Base-by-base conservation (phyloP, 1,139 yeast species). In the Taphrina wiesneri region DNA sequence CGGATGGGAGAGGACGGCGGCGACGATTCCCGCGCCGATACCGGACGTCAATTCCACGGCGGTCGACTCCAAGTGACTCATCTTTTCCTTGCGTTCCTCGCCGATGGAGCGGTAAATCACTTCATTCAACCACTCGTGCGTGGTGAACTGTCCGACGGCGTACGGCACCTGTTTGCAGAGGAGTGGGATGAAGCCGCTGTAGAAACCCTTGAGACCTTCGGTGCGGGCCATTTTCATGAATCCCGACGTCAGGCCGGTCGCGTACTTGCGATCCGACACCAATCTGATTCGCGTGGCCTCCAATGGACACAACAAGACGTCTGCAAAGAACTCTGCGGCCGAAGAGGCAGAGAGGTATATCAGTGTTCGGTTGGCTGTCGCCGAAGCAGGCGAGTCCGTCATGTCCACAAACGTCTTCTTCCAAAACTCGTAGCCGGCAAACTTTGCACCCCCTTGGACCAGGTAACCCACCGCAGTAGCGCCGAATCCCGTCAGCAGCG, bases 101-200 rank as follows among this genome's bases (percentile, higher is more conserved):
- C 86, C 81, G 74, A 85, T 75, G 71, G 71, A 9, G 70, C 79
- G 78, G 80, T 80, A 86, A 80, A 88, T 87, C 72, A 86, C 83
- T 80, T 86, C 91, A 74, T 91, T 85, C 74, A 95, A 95, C 83
- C 91, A 86, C 83, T 88, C 96, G 81, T 79, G 88, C 75, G 88
- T 91, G 81, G 88, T 85, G 84, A 88, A 88, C 82, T 88, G 88
- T 74, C 95, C 92, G 77, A 88, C 88, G 83, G 88, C 88, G 82
- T 88, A 88, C 76, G 96, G 96, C 82, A 88, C 88, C 82, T 88
- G 96, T 81, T 88, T 88, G 86, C 87, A 88, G 79, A 88, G 83
- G 77, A 88, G 87, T 80, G 96, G 96, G 72, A 91, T 86, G 87
- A 88, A 88, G 82, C 96, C 96, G 78, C 86, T 86, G 86, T 88